These are phyloP conservation scores for Didymellaceae sp. DNA, from an alignment of 2,329 filamentous ascomycete species.

Conservation along the genomic window DNA sequence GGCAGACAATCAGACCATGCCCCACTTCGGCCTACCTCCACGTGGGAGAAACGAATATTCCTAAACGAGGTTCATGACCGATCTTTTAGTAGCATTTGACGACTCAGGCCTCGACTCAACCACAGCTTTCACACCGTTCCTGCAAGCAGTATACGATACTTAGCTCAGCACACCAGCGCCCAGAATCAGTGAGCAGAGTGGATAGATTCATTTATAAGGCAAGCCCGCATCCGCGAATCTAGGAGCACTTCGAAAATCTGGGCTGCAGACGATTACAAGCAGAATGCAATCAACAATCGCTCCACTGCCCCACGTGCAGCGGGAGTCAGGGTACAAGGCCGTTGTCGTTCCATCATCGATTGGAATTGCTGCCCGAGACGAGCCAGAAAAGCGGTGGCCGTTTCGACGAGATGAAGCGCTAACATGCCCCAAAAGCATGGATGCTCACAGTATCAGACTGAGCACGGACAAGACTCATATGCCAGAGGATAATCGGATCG, in stretches of 20 bases:
- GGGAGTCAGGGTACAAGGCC: not conserved
- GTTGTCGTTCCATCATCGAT: not conserved
- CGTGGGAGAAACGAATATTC: not conserved
- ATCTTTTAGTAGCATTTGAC: not conserved
- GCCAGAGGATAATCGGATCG: not conserved
- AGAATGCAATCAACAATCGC: not conserved
- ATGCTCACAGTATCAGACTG: not conserved
- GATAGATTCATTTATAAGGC: too few species aligned
- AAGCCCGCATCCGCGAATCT: too few species aligned
- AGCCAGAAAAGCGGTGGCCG: not conserved
- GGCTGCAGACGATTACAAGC: too few species aligned
- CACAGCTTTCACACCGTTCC: not conserved
- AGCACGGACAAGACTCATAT: not conserved
- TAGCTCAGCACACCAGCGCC: too few species aligned
- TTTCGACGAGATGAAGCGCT: not conserved
- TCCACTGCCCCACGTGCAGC: not conserved
- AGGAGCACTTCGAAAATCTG: not conserved
- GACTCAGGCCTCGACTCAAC: not conserved
- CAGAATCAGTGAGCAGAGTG: too few species aligned
- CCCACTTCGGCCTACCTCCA: conserved; percentile 1
- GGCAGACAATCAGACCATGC: conserved; percentile 6
- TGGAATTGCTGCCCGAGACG: not conserved
- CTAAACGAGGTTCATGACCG: not conserved
- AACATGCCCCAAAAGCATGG: not conserved
- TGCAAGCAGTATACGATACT: too few species aligned